Base-by-base conservation (phyloP, 495 filamentous ascomycete species). In the Aspergillus sparsus region DNA sequence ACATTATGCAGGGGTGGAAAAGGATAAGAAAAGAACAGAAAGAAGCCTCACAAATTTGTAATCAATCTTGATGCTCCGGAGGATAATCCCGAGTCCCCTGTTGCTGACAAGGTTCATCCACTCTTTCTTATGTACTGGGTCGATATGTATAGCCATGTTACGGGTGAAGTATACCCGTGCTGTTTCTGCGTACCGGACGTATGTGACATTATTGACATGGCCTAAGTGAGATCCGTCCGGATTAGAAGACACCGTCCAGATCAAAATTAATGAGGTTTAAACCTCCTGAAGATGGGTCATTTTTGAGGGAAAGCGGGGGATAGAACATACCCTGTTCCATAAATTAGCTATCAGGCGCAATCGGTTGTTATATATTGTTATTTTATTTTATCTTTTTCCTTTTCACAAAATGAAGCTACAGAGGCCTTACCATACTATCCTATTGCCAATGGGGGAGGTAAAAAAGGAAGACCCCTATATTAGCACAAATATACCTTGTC, bases 171-270 rank as follows among this genome's bases (percentile, higher is more conserved):
- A 91, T 47, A 93, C 82, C 37, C 93, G 81, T 13, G 89, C 90
- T 8, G 87, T 87, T 71, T 98, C 93, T 42, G 92, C 92, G 71
- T 91, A 96, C 60, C 89, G 83, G 60, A 85, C 84, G 67, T 96
- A 97, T 53, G 79, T 85, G 56, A 94, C 87, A 64, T 96, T 96
- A 70, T 96, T 97, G 27, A 97, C 88, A 69, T 97, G 93, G 5
- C 87, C 88, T 87, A 66, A 6, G 21, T 9, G 31, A 31, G 33
- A 45, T 52, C 33, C 56, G 56, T 27, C 21, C 21, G 21, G 21
- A 27, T 27, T 27, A 3, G 35, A n/a, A 32, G 35, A 31, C 46
- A 34, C 15, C 18, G 21, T 36, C 46, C 37, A 21, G 15, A 16
- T 21, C n/a, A 47, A 21, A 12, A 21, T 12, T 31, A 2, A 4